Percentiles rank a stretch among this genome's conserved stretches.
phyloP scores from a whole-genome alignment of 208 protist species.

The Trypanosoma scelopori region DNA sequence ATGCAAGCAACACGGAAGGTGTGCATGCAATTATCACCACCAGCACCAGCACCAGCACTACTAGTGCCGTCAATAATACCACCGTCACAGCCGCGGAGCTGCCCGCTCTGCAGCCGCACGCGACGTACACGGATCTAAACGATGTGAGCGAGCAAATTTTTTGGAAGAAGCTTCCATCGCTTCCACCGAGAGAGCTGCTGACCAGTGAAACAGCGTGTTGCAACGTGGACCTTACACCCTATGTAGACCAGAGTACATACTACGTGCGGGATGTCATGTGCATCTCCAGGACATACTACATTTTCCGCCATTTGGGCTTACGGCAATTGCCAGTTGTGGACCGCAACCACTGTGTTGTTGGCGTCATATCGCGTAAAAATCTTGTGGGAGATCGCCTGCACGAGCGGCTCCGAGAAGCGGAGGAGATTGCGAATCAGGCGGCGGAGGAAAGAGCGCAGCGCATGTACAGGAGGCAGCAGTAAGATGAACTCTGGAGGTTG shows the following conservation, averaged over 20 bases:
- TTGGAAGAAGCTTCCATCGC: slow-evolving; percentile 41
- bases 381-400: slow-evolving; percentile 62
- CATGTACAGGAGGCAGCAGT: not conserved
- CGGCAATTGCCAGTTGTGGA: slow-evolving; percentile 81
- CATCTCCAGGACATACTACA: slow-evolving; percentile 65
- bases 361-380: slow-evolving; percentile 80
- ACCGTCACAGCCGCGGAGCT: not conserved
- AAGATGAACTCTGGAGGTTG: too few species aligned
- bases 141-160: slow-evolving; percentile 56
- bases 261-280: slow-evolving; percentile 60
- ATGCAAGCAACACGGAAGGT: not conserved
- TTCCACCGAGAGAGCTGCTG: slow-evolving; percentile 34
- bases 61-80: not conserved
- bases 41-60: not conserved
- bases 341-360: slow-evolving; percentile 52
- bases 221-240: slow-evolving; percentile 32
- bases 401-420: slow-evolving; percentile 36
- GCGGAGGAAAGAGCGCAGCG: slow-evolving; percentile 5
- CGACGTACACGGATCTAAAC: slow-evolving; percentile 40
- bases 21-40: not conserved
- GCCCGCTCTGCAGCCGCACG: slow-evolving; percentile 24
- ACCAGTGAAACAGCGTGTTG: slow-evolving; percentile 24
- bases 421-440: slow-evolving; percentile 1
- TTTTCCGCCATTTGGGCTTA: slow-evolving; percentile 77
- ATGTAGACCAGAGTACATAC: slow-evolving; percentile 62